phyloP scores from a whole-genome alignment of 2,329 filamentous ascomycete genomes.

The Sordariomycetes sp. region DNA sequence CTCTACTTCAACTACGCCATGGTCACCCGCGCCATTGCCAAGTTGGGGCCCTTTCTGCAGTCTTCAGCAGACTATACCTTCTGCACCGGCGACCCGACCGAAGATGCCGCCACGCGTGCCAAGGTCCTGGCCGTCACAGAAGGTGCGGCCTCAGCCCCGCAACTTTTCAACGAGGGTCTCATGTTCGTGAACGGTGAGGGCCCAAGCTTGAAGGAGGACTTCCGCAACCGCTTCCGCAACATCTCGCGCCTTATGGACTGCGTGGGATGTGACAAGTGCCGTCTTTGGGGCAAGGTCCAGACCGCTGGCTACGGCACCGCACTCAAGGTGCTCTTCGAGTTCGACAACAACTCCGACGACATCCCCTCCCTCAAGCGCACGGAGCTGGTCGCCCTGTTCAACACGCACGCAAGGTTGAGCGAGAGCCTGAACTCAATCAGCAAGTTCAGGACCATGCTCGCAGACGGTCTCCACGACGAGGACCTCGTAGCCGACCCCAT shows the following conservation, averaged over 20 bases:
- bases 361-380: constrained; percentile 71
- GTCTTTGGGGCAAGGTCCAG: constrained; percentile 95
- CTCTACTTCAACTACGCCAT: constrained; percentile 99
- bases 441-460: constrained; percentile 54
- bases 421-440: constrained; percentile 69
- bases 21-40: constrained; percentile 83
- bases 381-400: constrained; percentile 88
- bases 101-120: constrained; percentile 70
- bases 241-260: constrained; percentile 97
- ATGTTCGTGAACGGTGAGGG: constrained; percentile 83
- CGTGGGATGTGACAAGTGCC: constrained; percentile 96
- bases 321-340: constrained; percentile 92
- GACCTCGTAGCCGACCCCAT: constrained; percentile 10
- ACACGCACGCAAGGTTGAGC: constrained; percentile 82
- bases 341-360: constrained; percentile 59
- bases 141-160: constrained; percentile 57
- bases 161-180: constrained; percentile 88
- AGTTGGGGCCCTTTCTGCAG: constrained; percentile 73
- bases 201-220: constrained; percentile 85
- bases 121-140: constrained; percentile 73
- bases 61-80: constrained; percentile 63
- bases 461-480: constrained; percentile 22
- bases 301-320: constrained; percentile 91
- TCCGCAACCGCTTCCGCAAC: constrained; percentile 94
- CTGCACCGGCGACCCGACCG: constrained; percentile 73